phyloP scores from a whole-genome alignment of 768 basidiomycete genomes.

The Pulveroboletus sp. region DNA sequence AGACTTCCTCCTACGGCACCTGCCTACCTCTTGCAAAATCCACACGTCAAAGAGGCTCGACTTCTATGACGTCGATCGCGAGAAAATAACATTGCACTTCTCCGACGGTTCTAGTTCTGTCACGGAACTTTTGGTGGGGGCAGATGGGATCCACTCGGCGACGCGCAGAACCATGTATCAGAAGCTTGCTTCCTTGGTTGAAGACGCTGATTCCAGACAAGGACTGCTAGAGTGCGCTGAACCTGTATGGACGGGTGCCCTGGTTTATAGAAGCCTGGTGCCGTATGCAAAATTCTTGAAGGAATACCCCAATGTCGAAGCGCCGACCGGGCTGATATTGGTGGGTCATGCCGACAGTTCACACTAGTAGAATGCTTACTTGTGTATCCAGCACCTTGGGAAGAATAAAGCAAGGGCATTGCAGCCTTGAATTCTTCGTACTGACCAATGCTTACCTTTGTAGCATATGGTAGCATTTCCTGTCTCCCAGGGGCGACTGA shows the following conservation, averaged over 20 bases:
- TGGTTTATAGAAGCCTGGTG: conserved; percentile 37
- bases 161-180: conserved; percentile 27
- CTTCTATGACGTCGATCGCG: conserved; percentile 24
- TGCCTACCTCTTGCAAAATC: conserved; percentile 25
- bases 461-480: conserved; percentile 41
- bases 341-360: neutral
- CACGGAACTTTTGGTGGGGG: conserved; percentile 40
- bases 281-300: conserved; percentile 24
- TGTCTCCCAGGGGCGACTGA: conserved; percentile 31
- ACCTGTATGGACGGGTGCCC: conserved; percentile 36
- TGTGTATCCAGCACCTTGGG: conserved; percentile 20
- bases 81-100: conserved; percentile 32
- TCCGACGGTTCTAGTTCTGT: conserved; percentile 31
- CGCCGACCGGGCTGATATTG: conserved; percentile 23
- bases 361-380: neutral
- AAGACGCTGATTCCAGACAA: conserved; percentile 3
- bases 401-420: conserved; percentile 10
- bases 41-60: conserved; percentile 35
- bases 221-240: conserved; percentile 22
- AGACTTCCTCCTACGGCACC: conserved; percentile 27
- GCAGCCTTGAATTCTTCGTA: neutral
- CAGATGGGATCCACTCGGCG: conserved; percentile 41
- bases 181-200: conserved; percentile 6
- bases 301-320: conserved; percentile 30
- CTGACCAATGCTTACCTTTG: neutral